These are phyloP conservation scores for Ascochyta fabae DNA, from an alignment of 2,329 filamentous ascomycete genomes.

Conservation along the genomic window DNA sequence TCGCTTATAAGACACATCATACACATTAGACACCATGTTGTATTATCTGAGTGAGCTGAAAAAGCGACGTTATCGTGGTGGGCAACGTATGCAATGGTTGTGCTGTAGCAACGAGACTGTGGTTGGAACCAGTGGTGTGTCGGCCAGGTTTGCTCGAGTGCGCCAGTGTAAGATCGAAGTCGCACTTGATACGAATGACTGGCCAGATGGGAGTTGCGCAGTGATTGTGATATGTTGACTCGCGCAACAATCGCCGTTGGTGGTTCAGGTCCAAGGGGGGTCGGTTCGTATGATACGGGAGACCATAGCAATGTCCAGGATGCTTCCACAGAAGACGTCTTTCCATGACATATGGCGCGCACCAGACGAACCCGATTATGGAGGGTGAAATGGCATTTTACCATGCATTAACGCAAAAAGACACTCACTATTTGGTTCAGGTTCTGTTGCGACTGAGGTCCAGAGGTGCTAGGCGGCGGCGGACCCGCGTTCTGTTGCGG, in stretches of 20 bases:
- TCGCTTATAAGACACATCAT: neutral
- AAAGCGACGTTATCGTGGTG: neutral
- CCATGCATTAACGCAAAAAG: neutral
- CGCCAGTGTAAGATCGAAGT: neutral
- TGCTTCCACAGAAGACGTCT: neutral
- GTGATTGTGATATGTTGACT: neutral
- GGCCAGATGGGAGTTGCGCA: neutral
- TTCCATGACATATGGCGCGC: neutral
- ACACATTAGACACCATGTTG: neutral
- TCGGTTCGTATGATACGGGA: neutral
- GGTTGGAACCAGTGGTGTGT: neutral
- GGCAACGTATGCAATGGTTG: neutral
- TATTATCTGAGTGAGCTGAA: neutral
- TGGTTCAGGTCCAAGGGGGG: neutral
- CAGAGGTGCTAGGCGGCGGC: slow-evolving; percentile 55
- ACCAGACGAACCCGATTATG: neutral
- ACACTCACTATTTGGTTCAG: slow-evolving; percentile 90
- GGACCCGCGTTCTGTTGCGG: slow-evolving; percentile 57
- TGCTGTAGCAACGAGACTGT: neutral
- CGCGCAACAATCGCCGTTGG: neutral
- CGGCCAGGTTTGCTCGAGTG: neutral
- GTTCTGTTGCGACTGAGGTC: slow-evolving; percentile 80
- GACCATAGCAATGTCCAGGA: neutral
- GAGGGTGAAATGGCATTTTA: neutral
- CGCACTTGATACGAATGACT: neutral